Evolutionary conservation across 129 eudicot species (phyloP), one percentile per base, ranked within the genome.

Genomic region (Ambrosia artemisiifolia): DNA sequence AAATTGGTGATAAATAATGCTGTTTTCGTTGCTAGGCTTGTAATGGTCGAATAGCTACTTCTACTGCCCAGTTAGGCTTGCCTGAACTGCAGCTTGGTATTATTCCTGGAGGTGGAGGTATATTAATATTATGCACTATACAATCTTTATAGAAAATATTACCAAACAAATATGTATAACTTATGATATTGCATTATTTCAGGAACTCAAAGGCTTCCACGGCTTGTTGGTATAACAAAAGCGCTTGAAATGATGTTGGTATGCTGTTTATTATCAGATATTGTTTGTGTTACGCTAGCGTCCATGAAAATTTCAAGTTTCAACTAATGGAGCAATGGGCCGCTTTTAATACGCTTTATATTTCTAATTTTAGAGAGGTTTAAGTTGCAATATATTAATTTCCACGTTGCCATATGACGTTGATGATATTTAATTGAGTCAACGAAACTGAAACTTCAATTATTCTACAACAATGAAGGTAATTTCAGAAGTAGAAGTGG

Each of bases 31-130:
- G 67, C 44, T 78, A 95, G 97, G 91, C 84, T 43, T 95, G 99
- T 75, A 89, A 91, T 88, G 99, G 97, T 57, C 82, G 96, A 50
- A 81, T 95, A 57, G 86, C 91, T 75, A 95, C 99, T 69, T 79
- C 97, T 16, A 85, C 66, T 76, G 88, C 96, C 16, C 96, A 91
- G 78, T 74, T 95, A 67, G 97, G 99, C 11, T 79, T 95, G 72
- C 99, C 99, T 35, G 99, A 95, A 75, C 84, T 91, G 80, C 96
- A 86, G 85, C 96, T 95, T 13, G 99, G 99, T 49, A 64, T 95
- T 74, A 88, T 95, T 88, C 99, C 99, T 57, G 97, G 97, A 65
- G 88, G 91, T 65, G 99, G 99, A 88, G 99, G 99, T 95, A 90
- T 40, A 24, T 44, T 11, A 44, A n/a, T n/a, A 46, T 44, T 11